phyloP scores from a whole-genome alignment of 2,329 filamentous ascomycete genomes.

The Xylaria hypoxylon region DNA sequence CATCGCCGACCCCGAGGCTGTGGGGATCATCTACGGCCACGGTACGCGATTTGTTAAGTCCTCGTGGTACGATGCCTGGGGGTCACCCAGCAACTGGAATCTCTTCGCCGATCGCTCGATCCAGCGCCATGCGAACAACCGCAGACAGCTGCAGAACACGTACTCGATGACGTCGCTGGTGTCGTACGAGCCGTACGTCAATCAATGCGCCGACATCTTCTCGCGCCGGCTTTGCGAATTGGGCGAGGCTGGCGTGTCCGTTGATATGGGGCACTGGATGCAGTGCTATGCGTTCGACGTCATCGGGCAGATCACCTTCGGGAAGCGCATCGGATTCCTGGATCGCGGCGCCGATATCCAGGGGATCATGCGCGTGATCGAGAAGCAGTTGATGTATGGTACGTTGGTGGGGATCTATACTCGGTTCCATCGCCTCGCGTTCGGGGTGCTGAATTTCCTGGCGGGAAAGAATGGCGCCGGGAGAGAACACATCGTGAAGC shows the following conservation, averaged over 20 bases:
- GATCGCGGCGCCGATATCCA: conserved; percentile 52
- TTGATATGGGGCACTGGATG: conserved; percentile 52
- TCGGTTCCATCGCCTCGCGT: conserved; percentile 36
- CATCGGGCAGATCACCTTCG: conserved; percentile 53
- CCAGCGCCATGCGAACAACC: conserved; percentile 45
- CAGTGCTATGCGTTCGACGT: conserved; percentile 58
- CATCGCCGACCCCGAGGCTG: conserved; percentile 55
- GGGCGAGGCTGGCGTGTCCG: conserved; percentile 29
- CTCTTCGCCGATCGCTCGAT: conserved; percentile 50
- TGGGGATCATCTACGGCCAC: conserved; percentile 57
- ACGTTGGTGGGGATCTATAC: conserved; percentile 45
- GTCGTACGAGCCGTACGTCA: conserved; percentile 52
- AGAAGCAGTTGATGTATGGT: conserved; percentile 44
- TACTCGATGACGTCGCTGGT: conserved; percentile 53
- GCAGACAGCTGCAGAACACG: conserved; percentile 47
- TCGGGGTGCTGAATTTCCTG: conserved; percentile 24
- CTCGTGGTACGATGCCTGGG: conserved; percentile 50
- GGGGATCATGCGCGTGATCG: conserved; percentile 46
- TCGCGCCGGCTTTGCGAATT: conserved; percentile 48
- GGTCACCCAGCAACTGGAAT: conserved; percentile 39
- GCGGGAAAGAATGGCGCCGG: conserved; percentile 43
- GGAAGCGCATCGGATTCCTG: conserved; percentile 53
- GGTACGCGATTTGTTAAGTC: conserved; percentile 53
- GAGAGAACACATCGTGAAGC: conserved; percentile 46
- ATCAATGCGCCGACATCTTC: conserved; percentile 50